Evolutionary conservation across 1,284 basidiomycete species (phyloP).

Genomic region (Kwoniella shivajii): DNA sequence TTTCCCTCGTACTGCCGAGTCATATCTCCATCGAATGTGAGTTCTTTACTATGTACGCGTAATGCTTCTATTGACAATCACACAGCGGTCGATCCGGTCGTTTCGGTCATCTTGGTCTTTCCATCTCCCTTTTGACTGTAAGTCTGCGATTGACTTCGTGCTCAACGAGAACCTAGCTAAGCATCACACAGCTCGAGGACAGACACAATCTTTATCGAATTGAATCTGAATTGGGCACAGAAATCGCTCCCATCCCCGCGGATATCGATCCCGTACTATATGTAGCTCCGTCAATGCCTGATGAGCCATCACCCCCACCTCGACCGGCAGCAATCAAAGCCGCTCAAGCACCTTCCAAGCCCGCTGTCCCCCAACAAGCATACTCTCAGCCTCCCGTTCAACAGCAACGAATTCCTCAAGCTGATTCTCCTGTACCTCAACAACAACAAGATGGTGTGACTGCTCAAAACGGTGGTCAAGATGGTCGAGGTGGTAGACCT

Average conservation of each 20-base stretch:
- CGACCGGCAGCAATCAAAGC: slow-evolving; percentile 11
- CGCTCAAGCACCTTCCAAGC: slow-evolving; percentile 1
- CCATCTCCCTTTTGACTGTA: slow-evolving; percentile 87
- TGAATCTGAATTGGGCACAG: slow-evolving; percentile 96
- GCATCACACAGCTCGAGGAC: slow-evolving; percentile 71
- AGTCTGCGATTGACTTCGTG: slow-evolving; percentile 9
- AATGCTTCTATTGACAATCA: slow-evolving; percentile 4
- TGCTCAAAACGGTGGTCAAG: not conserved
- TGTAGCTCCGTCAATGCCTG: slow-evolving; percentile 62
- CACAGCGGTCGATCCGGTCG: slow-evolving; percentile 90
- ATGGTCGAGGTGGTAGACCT: not conserved
- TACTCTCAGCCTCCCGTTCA: slow-evolving; percentile 17
- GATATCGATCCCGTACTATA: slow-evolving; percentile 91
- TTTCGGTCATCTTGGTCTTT: slow-evolving; percentile 94
- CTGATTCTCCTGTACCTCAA: not conserved
- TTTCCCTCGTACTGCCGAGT: slow-evolving; percentile 98
- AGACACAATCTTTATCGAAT: slow-evolving; percentile 97
- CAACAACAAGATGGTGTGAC: not conserved
- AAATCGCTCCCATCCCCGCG: slow-evolving; percentile 94
- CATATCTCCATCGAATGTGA: slow-evolving; percentile 78
- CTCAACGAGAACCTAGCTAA: not conserved
- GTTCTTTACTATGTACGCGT: not conserved
- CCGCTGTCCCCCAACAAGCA: slow-evolving; percentile 6
- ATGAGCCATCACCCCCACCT: slow-evolving; percentile 25
- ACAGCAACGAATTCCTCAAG: slow-evolving; percentile 15